These are phyloP conservation scores for Neofusicoccum umdonicola DNA, from an alignment of 2,329 filamentous ascomycete genomes.

Conservation along the genomic window DNA sequence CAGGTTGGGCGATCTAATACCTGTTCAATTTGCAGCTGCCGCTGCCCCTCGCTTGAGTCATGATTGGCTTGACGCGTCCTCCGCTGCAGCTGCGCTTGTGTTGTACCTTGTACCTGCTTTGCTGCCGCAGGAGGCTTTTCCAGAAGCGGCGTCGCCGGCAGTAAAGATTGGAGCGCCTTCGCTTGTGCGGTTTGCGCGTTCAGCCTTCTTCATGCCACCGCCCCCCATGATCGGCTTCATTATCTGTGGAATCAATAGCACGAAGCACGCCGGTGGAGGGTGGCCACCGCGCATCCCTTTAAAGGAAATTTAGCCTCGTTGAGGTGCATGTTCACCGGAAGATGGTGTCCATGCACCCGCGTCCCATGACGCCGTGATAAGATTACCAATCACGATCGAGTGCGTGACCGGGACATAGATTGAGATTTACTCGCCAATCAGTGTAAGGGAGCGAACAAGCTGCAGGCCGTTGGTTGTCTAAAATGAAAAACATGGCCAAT, in stretches of 20 bases:
- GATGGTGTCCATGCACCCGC: background rate
- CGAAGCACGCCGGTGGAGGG: background rate
- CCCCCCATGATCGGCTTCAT: conserved; percentile 1
- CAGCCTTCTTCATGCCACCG: conserved; percentile 9
- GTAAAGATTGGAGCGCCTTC: background rate
- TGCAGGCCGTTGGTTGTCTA: background rate
- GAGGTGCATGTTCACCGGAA: background rate
- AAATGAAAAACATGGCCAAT: conserved; percentile 9
- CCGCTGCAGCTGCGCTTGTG: conserved; percentile 10
- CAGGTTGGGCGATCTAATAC: background rate
- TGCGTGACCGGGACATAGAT: background rate
- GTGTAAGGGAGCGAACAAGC: background rate
- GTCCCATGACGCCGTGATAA: conserved; percentile 5
- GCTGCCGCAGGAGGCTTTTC: conserved; percentile 6
- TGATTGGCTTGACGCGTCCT: conserved; percentile 1
- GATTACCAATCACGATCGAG: background rate
- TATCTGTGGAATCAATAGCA: conserved; percentile 12
- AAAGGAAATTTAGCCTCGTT: background rate
- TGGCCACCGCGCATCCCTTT: conserved; percentile 8
- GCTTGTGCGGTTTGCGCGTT: conserved; percentile 2
- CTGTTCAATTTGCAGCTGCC: background rate
- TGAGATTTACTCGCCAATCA: conserved; percentile 9
- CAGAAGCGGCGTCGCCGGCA: conserved; percentile 5
- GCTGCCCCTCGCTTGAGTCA: background rate
- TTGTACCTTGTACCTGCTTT: conserved; percentile 16